Evolutionary conservation across 768 basidiomycete species (phyloP), one percentile per base, ranked within the genome.

Genomic region (Amanita molliuscula): DNA sequence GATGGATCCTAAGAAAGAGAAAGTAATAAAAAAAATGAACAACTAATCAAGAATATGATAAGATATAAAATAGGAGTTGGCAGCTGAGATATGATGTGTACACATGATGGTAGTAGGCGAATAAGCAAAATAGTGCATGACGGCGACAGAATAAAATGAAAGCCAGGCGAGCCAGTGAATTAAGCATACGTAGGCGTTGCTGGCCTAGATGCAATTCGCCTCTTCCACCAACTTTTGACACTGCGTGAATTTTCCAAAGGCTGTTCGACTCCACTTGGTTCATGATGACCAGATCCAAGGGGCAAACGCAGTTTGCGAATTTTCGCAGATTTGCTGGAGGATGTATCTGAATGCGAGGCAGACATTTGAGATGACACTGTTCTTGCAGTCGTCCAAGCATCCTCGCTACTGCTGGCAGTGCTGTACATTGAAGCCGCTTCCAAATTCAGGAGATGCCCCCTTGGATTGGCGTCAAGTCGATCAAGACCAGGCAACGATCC

Each of bases 371-470:
- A 50, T n/a, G 49, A 50, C 10, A 50, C 41, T 4, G 49, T 50
- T 21, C 41, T 41, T 26, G 41, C 49, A 31, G 31, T 44, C n/a
- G 41, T 50, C 40, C 49, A 50, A 33, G 49, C 41, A 40, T 44
- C 40, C 4, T 50, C 49, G 25, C 29, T 50, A 33, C 49, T 50
- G 31, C 41, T 44, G 21, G 26, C 9, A n/a, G 41, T 44, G 33
- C 49, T 50, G 13, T 50, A 50, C 40, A 50, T 44, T 29, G 49
- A 50, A n/a, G 49, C 49, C 21, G 20, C 49, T 44, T 50, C 49
- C 9, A n/a, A 8, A 23, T 43, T 42, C 21, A 26, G n/a, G 2
- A 7, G 15, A 15, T 34, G 18, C 15, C 13, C 21, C 23, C 40
- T 43, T 34, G 33, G 42, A 26, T 43, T 43, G 25, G 16, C 49